phyloP scores from a whole-genome alignment of 2,329 filamentous ascomycete species.

The Trichoderma sp. region DNA sequence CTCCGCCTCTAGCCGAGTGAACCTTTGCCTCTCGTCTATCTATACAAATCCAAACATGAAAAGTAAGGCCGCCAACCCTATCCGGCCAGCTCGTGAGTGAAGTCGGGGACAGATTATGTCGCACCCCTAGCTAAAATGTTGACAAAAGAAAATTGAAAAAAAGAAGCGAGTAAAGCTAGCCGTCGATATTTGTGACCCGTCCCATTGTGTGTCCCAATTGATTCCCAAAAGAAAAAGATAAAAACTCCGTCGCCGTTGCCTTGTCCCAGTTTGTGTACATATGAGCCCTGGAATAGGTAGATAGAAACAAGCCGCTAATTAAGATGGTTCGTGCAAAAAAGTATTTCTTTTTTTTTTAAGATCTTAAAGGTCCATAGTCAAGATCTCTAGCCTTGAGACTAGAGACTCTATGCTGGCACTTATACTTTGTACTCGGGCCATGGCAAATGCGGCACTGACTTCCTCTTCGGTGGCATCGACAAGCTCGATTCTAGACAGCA shows the following conservation, averaged over 20 bases:
- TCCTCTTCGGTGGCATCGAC: slow-evolving; percentile 56
- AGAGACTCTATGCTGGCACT: slow-evolving; percentile 39
- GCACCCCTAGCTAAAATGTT: neutral
- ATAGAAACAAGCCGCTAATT: slow-evolving; percentile 5
- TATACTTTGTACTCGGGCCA: slow-evolving; percentile 52
- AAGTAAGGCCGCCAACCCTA: neutral
- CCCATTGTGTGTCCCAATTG: slow-evolving; percentile 2
- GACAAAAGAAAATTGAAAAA: slow-evolving; percentile 1
- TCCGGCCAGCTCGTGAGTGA: neutral
- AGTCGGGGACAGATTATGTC: neutral
- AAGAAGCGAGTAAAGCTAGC: neutral
- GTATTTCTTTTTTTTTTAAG: neutral
- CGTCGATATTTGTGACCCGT: neutral
- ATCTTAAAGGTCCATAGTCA: slow-evolving; percentile 36
- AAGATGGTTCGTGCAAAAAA: neutral
- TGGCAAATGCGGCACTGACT: slow-evolving; percentile 41
- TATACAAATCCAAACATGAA: slow-evolving; percentile 15
- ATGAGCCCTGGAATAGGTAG: slow-evolving; percentile 1
- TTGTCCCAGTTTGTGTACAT: slow-evolving; percentile 11
- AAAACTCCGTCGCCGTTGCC: slow-evolving; percentile 18
- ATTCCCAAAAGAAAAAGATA: neutral
- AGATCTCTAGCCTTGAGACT: slow-evolving; percentile 38
- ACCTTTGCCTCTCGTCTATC: slow-evolving; percentile 15
- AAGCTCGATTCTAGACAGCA: slow-evolving; percentile 61
- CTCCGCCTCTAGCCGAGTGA: neutral